Evolutionary conservation across 1,284 basidiomycete species (phyloP).

Genomic region (Phlebopus sp.): DNA sequence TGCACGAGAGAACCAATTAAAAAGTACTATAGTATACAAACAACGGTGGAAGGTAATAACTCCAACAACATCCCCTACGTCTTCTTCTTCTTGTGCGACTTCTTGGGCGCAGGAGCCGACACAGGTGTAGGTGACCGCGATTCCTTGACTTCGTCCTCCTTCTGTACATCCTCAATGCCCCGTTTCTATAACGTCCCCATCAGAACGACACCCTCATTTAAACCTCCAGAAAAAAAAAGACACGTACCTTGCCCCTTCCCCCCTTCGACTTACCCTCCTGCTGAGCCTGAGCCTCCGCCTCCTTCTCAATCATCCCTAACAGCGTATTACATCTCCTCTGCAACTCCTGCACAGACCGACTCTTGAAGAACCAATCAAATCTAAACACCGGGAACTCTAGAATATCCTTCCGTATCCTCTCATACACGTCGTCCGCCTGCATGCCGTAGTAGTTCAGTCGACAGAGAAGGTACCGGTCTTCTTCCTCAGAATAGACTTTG

Average conservation of each 20-base stretch:
- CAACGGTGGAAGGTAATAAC: too few species aligned
- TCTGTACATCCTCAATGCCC: constrained; percentile 61
- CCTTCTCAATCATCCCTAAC: constrained; percentile 90
- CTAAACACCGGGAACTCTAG: constrained; percentile 95
- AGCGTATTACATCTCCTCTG: constrained; percentile 88
- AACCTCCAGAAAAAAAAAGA: neutral
- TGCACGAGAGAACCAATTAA: too few species aligned
- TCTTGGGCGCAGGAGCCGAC: constrained; percentile 41
- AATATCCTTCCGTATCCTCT: constrained; percentile 95
- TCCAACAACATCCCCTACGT: constrained; percentile 27
- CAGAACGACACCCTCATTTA: neutral
- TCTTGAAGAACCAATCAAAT: constrained; percentile 99
- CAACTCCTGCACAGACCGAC: constrained; percentile 88
- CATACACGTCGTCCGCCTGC: constrained; percentile 89
- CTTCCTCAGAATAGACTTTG: constrained; percentile 95
- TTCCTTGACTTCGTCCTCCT: constrained; percentile 51
- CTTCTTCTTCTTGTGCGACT: constrained; percentile 54
- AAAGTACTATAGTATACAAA: too few species aligned
- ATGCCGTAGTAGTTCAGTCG: constrained; percentile 92
- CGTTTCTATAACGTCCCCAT: constrained; percentile 50
- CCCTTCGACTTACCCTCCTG: constrained; percentile 64
- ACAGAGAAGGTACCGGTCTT: constrained; percentile 93
- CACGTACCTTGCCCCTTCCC: constrained; percentile 60
- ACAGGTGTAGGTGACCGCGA: constrained; percentile 57
- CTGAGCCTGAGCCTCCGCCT: constrained; percentile 63